These are phyloP conservation scores for Colletotrichum chrysophilum DNA, from an alignment of 2,329 filamentous ascomycete species.

Conservation along the genomic window DNA sequence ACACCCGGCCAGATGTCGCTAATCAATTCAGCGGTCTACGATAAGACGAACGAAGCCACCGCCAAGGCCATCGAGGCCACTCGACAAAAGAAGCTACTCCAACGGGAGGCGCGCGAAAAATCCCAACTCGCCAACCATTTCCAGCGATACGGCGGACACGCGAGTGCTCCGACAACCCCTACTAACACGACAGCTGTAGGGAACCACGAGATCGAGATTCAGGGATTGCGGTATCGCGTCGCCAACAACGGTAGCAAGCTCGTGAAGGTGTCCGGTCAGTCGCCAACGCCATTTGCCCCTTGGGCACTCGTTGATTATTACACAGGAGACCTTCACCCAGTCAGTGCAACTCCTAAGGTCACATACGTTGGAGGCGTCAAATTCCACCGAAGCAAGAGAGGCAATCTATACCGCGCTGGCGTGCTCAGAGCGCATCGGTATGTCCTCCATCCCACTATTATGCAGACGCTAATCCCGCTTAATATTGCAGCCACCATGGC, in stretches of 20 bases:
- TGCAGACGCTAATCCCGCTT: slow-evolving; percentile 41
- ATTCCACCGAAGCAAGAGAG: slow-evolving; percentile 86
- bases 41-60: slow-evolving; percentile 73
- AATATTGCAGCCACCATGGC: slow-evolving; percentile 49
- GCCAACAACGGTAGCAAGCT: slow-evolving; percentile 83
- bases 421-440: slow-evolving; percentile 80
- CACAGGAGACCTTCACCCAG: slow-evolving; percentile 63
- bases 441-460: slow-evolving; percentile 37
- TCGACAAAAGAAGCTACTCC: slow-evolving; percentile 59
- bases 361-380: slow-evolving; percentile 76
- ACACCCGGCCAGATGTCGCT: slow-evolving; percentile 80
- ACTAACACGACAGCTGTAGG: slow-evolving; percentile 37
- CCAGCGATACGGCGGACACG: slow-evolving; percentile 31
- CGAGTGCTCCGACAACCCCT: slow-evolving; percentile 25
- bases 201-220: slow-evolving; percentile 68
- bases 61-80: slow-evolving; percentile 76
- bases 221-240: slow-evolving; percentile 77
- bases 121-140: slow-evolving; percentile 57
- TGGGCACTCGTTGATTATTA: slow-evolving; percentile 18
- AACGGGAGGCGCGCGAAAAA: slow-evolving; percentile 63
- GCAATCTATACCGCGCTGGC: slow-evolving; percentile 82
- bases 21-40: slow-evolving; percentile 80
- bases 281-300: slow-evolving; percentile 26
- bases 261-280: slow-evolving; percentile 73
- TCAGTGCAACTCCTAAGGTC: slow-evolving; percentile 75